A percentile compares a stretch with the other conserved stretches of the same genome.
Evolutionary conservation across 2,329 filamentous ascomycete genomes (phyloP).

Genomic region (Raffaelea ambrosiae): DNA sequence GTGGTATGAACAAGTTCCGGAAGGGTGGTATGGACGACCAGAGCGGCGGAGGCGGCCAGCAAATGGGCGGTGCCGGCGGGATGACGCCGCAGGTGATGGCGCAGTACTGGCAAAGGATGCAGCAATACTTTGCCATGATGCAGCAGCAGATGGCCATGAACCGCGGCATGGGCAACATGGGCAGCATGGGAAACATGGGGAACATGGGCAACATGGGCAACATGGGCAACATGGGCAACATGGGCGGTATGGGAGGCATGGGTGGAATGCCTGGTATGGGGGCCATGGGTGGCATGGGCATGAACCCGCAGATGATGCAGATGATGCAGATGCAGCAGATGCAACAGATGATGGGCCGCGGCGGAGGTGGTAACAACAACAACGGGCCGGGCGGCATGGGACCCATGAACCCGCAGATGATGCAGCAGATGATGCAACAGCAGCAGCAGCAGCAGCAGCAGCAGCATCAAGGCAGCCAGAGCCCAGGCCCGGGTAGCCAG

Average conservation of each 20-base stretch:
- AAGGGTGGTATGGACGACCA: constrained; percentile 36
- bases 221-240: constrained; percentile 27
- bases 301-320: constrained; percentile 70
- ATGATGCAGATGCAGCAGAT: constrained; percentile 66
- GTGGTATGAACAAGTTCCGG: constrained; percentile 45
- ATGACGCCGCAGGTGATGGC: constrained; percentile 98
- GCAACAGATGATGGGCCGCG: constrained; percentile 37
- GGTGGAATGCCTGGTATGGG: constrained; percentile 5
- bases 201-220: neutral
- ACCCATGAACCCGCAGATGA: constrained; percentile 42
- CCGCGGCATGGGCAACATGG: constrained; percentile 45
- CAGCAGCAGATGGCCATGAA: constrained; percentile 88
- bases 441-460: constrained; percentile 14
- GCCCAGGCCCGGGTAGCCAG: constrained; percentile 20
- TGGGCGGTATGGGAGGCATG: constrained; percentile 38
- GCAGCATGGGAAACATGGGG: neutral
- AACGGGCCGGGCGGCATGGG: too few species aligned
- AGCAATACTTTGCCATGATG: constrained; percentile 94
- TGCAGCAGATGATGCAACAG: constrained; percentile 45
- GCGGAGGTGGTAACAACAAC: constrained; percentile 18
- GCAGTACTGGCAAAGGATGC: constrained; percentile 97
- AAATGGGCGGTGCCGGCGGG: constrained; percentile 38
- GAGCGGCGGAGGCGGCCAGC: constrained; percentile 20
- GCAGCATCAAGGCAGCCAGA: neutral
- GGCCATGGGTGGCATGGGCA: constrained; percentile 18